Evolutionary conservation across 2,329 filamentous ascomycete species (phyloP).

Genomic region (Ramularia collo-cygni): DNA sequence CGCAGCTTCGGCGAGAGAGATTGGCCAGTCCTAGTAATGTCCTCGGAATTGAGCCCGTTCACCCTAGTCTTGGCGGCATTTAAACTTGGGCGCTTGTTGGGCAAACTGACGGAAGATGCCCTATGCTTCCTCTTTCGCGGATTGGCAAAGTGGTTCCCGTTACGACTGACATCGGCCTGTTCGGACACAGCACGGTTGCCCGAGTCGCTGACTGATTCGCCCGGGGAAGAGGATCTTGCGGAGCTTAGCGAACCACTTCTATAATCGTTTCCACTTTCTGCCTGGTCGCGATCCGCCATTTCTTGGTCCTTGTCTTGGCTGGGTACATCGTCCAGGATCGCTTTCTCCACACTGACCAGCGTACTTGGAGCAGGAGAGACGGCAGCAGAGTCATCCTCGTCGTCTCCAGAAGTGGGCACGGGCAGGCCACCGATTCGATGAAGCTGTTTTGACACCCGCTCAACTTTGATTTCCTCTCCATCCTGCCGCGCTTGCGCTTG

Average conservation of each 20-base stretch:
- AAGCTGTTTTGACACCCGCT: constrained; percentile 14
- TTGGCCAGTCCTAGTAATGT: constrained; percentile 28
- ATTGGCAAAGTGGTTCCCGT: constrained; percentile 24
- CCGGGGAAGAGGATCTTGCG: constrained; percentile 19
- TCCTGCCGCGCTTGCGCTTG: constrained; percentile 2
- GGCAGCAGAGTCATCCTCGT: constrained; percentile 25
- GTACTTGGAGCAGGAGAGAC: constrained; percentile 25
- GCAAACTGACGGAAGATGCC: constrained; percentile 29
- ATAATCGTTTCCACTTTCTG: constrained; percentile 16
- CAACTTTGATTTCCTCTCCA: constrained; percentile 8
- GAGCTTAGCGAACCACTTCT: constrained; percentile 28
- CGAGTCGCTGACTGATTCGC: constrained; percentile 20
- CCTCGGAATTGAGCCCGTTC: constrained; percentile 26
- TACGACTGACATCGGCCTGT: constrained; percentile 17
- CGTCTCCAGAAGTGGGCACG: constrained; percentile 26
- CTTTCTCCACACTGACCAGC: constrained; percentile 19
- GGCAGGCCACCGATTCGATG: constrained; percentile 28
- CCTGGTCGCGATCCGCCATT: constrained; percentile 15
- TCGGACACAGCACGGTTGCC: constrained; percentile 26
- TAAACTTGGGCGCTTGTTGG: constrained; percentile 27
- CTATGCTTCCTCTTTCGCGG: constrained; percentile 33
- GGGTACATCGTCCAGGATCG: constrained; percentile 4
- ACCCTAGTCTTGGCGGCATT: constrained; percentile 22
- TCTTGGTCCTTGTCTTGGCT: constrained; percentile 18
- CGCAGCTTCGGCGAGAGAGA: constrained; percentile 56